Conservation (phyloP, 495 filamentous ascomycete genomes). For the Umbilicaria muhlenbergii region DNA sequence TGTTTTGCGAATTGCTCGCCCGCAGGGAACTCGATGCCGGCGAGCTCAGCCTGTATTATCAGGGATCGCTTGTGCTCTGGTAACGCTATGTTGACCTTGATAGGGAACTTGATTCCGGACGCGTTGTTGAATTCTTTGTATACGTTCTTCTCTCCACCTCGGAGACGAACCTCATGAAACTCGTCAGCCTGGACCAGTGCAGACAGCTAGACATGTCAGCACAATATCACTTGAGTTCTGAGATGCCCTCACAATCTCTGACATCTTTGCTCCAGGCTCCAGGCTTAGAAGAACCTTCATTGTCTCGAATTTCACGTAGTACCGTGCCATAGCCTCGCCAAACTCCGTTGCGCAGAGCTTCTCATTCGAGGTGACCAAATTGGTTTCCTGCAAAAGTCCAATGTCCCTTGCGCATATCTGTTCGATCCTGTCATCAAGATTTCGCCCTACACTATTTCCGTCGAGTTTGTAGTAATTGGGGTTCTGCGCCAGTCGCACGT, state of each 20-base stretch:
- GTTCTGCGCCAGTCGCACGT: conserved; percentile 65
- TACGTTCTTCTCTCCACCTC: conserved; percentile 52
- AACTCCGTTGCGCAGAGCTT: conserved; percentile 55
- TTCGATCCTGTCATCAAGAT: conserved; percentile 55
- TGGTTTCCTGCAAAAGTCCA: conserved; percentile 43
- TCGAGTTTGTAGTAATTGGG: conserved; percentile 64
- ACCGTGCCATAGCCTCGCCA: conserved; percentile 83
- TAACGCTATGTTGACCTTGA: conserved; percentile 60
- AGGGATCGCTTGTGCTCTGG: conserved; percentile 77
- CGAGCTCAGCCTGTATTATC: conserved; percentile 68
- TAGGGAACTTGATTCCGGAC: conserved; percentile 54
- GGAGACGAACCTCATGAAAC: conserved; percentile 63
- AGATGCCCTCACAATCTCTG: conserved; percentile 50
- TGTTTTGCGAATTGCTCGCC: conserved; percentile 45
- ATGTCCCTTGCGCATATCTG: conserved; percentile 73
- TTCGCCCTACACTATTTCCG: conserved; percentile 33
- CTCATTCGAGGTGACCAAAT: conserved; percentile 35
- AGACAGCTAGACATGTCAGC: conserved; percentile 39
- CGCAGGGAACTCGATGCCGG: conserved; percentile 53
- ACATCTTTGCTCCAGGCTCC: conserved; percentile 40
- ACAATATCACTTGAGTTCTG: background rate
- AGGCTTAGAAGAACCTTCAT: conserved; percentile 66
- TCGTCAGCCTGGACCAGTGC: conserved; percentile 57
- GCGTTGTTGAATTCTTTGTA: conserved; percentile 76
- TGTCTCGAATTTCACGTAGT: conserved; percentile 80